phyloP scores from a whole-genome alignment of 495 filamentous ascomycete species.

The Glarea lozoyensis region DNA sequence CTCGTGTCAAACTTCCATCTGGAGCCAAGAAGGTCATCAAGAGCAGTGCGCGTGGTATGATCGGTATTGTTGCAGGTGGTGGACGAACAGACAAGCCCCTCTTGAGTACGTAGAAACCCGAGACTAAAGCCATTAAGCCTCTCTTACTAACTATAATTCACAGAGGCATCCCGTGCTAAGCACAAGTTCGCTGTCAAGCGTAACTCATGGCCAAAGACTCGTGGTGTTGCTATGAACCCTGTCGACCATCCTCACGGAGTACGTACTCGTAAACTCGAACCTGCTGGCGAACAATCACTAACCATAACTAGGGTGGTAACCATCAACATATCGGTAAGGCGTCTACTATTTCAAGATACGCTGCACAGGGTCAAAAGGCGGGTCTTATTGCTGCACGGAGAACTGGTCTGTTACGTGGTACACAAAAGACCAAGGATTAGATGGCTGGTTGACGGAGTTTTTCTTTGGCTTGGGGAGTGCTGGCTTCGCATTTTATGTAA shows the following conservation, averaged over 20 bases:
- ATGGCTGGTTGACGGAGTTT: constrained; percentile 36
- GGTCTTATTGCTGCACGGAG: constrained; percentile 99
- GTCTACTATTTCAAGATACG: constrained; percentile 97
- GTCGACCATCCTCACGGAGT: constrained; percentile 99
- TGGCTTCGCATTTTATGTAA: constrained; percentile 46
- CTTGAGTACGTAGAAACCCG: constrained; percentile 51
- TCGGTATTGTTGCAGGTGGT: constrained; percentile 98
- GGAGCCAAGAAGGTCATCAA: constrained; percentile 98
- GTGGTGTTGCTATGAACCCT: constrained; percentile 99
- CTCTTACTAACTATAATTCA: constrained; percentile 19
- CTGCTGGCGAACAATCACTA: constrained; percentile 2
- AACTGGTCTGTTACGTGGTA: constrained; percentile 98
- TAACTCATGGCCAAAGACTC: constrained; percentile 99
- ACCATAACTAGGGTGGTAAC: constrained; percentile 71
- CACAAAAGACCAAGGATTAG: constrained; percentile 98
- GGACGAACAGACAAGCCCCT: constrained; percentile 99
- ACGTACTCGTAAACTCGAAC: constrained; percentile 29
- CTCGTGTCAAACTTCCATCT: constrained; percentile 95
- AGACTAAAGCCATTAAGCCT: not conserved
- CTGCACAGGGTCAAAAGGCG: constrained; percentile 97
- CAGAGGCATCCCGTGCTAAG: constrained; percentile 95
- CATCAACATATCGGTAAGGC: constrained; percentile 99
- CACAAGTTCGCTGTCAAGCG: constrained; percentile 99
- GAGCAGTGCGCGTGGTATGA: constrained; percentile 89
- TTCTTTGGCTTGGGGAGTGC: constrained; percentile 45